A percentile compares a stretch with the other conserved stretches of the same genome.
Conservation (phyloP, 129 eudicot genomes). For the Oenanthe sinensis region DNA sequence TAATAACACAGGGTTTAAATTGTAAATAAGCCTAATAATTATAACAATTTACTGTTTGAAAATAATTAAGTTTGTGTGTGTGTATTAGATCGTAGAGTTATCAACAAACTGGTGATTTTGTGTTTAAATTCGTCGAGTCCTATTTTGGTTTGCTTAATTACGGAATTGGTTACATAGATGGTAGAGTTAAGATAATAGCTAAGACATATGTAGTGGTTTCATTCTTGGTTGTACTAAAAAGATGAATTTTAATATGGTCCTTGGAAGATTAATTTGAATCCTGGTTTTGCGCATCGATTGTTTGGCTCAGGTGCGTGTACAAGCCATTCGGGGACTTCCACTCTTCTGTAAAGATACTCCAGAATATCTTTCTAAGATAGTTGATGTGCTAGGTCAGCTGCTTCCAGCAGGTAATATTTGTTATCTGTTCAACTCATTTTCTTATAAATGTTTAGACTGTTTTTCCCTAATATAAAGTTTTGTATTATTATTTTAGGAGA, state of each 20-base stretch:
- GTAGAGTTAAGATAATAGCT: background rate
- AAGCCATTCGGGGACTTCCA: constrained; percentile 73
- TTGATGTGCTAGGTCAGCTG: constrained; percentile 46
- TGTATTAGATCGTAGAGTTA: background rate
- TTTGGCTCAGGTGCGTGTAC: constrained; percentile 50
- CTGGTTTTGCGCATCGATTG: background rate
- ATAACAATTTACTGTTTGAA: background rate
- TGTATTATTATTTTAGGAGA: constrained; percentile 24
- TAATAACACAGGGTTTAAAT: no score
- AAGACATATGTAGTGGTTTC: background rate
- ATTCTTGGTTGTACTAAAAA: background rate
- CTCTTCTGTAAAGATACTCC: constrained; percentile 62
- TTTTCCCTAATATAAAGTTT: background rate
- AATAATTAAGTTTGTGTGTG: background rate
- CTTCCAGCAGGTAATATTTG: constrained; percentile 38
- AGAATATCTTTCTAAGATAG: constrained; percentile 47
- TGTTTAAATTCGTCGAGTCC: background rate
- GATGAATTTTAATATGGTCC: background rate
- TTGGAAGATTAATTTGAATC: background rate
- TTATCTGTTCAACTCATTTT: background rate
- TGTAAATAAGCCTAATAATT: no score
- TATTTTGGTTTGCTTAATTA: background rate
- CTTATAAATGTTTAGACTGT: no score
- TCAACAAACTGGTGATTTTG: background rate
- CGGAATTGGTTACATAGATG: background rate